Evolutionary conservation across 495 filamentous ascomycete genomes (phyloP), one percentile per base, ranked within the genome.

Genomic region (Stereocaulon alpinum): DNA sequence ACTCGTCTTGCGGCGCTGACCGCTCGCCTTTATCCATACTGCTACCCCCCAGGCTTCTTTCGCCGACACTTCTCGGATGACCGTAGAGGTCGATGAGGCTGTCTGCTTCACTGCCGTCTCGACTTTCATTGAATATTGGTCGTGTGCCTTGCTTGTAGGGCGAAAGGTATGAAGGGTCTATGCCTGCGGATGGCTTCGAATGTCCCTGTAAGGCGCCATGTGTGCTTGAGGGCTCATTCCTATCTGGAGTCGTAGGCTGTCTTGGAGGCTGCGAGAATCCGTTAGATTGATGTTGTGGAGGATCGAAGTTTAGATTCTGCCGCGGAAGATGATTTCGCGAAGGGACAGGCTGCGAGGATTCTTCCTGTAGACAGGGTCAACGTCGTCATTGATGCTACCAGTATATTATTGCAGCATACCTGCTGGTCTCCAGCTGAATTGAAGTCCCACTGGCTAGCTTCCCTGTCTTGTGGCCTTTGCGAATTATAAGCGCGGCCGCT

Each of bases 81-180:
- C 72, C 76, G 61, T 84, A 79, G 22, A 78, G 69, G 56, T 86
- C 83, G 29, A 81, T 68, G 34, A 79, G 61, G 69, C 76, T 84
- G 59, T 83, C 79, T 43, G 75, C 69, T 52, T 82, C 82, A 60
- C 77, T 83, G 55, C 75, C 78, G 59, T 69, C 75, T 42, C 78
- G 76, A 58, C 79, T 83, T 50, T 72, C 67, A 44, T 81, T 80
- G 40, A 73, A 71, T 20, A 70, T 71, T 32, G 73, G 71, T 43
- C 48, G 57, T 42, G 42, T 56, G 18, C 56, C 53, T 24, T 53
- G 34, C 37, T 56, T 63, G 29, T 53, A 44, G 15, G 67, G 65
- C 30, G 65, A 61, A 14, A 67, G 65, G 55, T 65, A 63, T 18
- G 61, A 51, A 27, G 56, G 52, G 45, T 62, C 59, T 12, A 61